Evolutionary conservation across 768 basidiomycete genomes (phyloP).

Genomic region (Hortiboletus campestris): DNA sequence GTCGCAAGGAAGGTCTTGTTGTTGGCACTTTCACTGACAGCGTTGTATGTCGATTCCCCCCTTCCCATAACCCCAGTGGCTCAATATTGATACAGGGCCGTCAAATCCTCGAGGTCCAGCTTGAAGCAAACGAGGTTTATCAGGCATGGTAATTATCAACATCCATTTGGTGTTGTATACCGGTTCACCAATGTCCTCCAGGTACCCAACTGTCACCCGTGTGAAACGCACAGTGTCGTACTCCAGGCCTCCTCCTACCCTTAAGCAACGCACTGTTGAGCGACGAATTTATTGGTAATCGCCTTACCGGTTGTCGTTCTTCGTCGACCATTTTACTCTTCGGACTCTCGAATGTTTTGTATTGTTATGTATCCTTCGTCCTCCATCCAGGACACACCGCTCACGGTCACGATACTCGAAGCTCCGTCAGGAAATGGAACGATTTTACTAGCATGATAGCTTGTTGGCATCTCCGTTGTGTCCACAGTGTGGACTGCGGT

Average conservation of each 20-base stretch:
- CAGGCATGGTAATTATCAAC: conserved; percentile 54
- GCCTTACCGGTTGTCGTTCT: neutral
- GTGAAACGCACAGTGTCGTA: conserved; percentile 72
- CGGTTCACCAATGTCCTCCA: conserved; percentile 25
- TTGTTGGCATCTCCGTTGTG: conserved; percentile 10
- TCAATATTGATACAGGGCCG: conserved; percentile 54
- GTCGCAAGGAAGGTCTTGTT: conserved; percentile 76
- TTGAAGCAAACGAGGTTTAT: conserved; percentile 67
- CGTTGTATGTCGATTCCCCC: conserved; percentile 44
- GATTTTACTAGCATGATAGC: conserved; percentile 18
- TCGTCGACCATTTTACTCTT: conserved; percentile 1
- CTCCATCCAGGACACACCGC: neutral
- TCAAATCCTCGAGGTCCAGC: conserved; percentile 78
- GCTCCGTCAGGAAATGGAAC: conserved; percentile 45
- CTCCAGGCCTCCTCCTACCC: conserved; percentile 42
- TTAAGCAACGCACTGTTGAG: conserved; percentile 61
- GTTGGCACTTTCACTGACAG: conserved; percentile 72
- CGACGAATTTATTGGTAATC: conserved; percentile 74
- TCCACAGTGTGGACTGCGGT: conserved; percentile 17
- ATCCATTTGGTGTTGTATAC: neutral
- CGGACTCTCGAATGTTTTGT: conserved; percentile 30
- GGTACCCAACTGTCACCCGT: conserved; percentile 78
- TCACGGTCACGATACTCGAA: conserved; percentile 45
- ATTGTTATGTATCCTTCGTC: conserved; percentile 30
- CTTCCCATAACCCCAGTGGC: neutral